Conservation (phyloP, 2,329 filamentous ascomycete genomes). For the Shiraia sp. region DNA sequence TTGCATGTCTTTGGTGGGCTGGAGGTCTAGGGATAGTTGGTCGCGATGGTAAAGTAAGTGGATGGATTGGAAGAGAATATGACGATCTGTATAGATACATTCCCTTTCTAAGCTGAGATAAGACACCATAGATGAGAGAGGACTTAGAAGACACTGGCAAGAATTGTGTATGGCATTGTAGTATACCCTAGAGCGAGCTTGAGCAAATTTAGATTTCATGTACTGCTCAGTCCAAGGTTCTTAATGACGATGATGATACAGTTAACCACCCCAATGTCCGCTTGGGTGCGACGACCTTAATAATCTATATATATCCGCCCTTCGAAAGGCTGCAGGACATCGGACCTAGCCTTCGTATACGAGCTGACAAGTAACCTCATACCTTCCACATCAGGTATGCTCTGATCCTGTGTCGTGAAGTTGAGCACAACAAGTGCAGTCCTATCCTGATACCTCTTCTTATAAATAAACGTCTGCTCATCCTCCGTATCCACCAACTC, state of each 20-base stretch:
- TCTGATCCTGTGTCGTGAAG: conserved; percentile 36
- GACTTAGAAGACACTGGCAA: background rate
- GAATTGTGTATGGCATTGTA: conserved; percentile 17
- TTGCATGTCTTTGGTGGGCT: conserved; percentile 75
- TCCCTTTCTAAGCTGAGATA: conserved; percentile 52
- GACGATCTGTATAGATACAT: conserved; percentile 71
- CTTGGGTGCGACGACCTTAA: too few species aligned
- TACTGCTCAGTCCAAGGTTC: too few species aligned
- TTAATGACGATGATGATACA: conserved; percentile 6
- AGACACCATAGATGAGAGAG: background rate
- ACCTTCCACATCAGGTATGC: conserved; percentile 8
- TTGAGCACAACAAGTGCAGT: conserved; percentile 45
- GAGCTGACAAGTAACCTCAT: conserved; percentile 53
- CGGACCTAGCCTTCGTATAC: conserved; percentile 24
- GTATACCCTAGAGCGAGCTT: conserved; percentile 18
- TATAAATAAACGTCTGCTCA: conserved; percentile 56
- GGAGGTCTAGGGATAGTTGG: conserved; percentile 81
- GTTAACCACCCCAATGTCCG: too few species aligned
- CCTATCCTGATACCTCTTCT: conserved; percentile 38
- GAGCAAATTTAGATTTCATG: too few species aligned
- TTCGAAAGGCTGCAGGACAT: conserved; percentile 39
- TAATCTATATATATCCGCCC: conserved; percentile 44
- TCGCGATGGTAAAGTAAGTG: conserved; percentile 67
- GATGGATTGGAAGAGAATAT: conserved; percentile 81
- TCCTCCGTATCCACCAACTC: conserved; percentile 58